Conservation (phyloP, 2,329 filamentous ascomycete genomes). For the Alternaria solani region DNA sequence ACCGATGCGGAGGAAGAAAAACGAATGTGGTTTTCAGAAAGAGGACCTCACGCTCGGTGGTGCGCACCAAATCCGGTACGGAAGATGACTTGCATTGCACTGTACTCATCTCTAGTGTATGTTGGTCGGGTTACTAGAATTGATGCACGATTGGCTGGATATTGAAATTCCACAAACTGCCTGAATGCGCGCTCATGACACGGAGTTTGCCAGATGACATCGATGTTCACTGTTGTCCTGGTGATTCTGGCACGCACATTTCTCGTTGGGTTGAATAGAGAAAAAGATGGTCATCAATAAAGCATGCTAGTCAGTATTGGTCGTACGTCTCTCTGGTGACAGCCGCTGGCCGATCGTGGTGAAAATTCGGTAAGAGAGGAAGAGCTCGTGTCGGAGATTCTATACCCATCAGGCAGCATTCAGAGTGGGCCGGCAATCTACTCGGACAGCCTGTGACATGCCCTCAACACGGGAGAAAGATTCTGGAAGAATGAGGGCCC, state of each 20-base stretch:
- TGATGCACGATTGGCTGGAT: constrained; percentile 13
- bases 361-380: constrained; percentile 11
- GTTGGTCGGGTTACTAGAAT: constrained; percentile 4
- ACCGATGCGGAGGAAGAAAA: constrained; percentile 8
- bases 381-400: constrained; percentile 10
- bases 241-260: constrained; percentile 2
- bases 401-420: constrained; percentile 20
- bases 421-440: constrained; percentile 43
- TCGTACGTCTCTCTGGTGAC: constrained; percentile 8
- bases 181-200: constrained; percentile 18
- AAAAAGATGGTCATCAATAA: constrained; percentile 10
- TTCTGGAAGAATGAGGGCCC: constrained; percentile 44
- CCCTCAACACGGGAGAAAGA: constrained; percentile 36
- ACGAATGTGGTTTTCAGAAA: constrained; percentile 9
- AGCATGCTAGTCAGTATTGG: constrained; percentile 14
- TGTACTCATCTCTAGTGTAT: constrained; percentile 8
- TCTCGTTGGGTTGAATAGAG: background rate
- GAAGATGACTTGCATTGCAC: constrained; percentile 25
- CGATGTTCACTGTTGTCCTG: constrained; percentile 2
- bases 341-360: constrained; percentile 3
- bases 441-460: constrained; percentile 36
- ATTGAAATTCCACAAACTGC: constrained; percentile 18
- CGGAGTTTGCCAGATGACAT: constrained; percentile 3
- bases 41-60: constrained; percentile 12
- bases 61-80: constrained; percentile 20